A percentile compares a stretch with the other conserved stretches of the same genome.
Conservation (phyloP, 495 filamentous ascomycete species). For the Aspergillus baeticus region DNA sequence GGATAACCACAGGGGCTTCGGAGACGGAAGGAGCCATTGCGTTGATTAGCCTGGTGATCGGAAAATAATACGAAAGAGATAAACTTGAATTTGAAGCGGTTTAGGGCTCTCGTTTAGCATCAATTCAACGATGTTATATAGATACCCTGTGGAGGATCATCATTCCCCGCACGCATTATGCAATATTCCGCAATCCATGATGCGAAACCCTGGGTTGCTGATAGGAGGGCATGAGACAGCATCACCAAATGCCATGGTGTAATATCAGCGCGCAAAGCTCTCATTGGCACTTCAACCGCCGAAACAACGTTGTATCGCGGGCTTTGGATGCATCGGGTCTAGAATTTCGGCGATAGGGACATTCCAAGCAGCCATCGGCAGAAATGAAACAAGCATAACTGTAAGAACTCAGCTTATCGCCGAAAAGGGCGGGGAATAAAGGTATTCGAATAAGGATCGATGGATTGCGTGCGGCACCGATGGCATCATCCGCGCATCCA, state of each 20-base stretch:
- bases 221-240: too few relatives aligned
- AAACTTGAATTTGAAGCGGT: too few relatives aligned
- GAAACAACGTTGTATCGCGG: neutral
- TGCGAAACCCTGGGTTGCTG: too few relatives aligned
- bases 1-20: neutral
- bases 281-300: too few relatives aligned
- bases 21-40: constrained; percentile 1
- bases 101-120: neutral
- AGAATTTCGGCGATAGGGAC: constrained; percentile 1
- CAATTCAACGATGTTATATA: neutral
- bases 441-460: neutral
- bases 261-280: too few relatives aligned
- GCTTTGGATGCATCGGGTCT: neutral
- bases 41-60: neutral
- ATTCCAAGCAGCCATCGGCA: neutral
- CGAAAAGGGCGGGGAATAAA: neutral
- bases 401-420: neutral
- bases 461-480: constrained; percentile 6
- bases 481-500: constrained; percentile 12
- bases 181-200: constrained; percentile 4
- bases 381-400: neutral
- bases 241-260: too few relatives aligned
- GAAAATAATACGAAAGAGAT: neutral
- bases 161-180: constrained; percentile 8
- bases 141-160: neutral